phyloP scores from a whole-genome alignment of 306 rosid species.

The Comarum palustre region DNA sequence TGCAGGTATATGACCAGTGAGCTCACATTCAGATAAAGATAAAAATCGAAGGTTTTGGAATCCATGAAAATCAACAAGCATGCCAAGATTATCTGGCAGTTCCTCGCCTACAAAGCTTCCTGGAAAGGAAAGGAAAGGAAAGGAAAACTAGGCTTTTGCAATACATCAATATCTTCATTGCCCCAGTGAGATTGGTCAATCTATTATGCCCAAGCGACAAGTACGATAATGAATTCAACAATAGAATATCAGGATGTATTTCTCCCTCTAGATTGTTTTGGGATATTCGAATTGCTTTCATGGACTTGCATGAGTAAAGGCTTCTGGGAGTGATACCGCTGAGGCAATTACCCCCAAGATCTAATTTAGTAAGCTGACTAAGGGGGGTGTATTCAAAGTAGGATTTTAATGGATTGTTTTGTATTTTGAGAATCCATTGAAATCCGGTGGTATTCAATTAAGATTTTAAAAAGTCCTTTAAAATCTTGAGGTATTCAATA shows the following conservation, averaged over 20 bases:
- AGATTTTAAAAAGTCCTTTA: no score
- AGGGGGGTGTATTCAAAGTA: no score
- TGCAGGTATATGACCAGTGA: background rate
- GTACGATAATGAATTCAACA: background rate
- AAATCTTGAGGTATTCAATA: no score
- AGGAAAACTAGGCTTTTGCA: background rate
- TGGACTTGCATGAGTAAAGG: background rate
- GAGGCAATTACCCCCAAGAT: background rate
- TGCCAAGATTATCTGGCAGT: background rate
- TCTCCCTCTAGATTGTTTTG: background rate
- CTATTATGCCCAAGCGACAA: background rate
- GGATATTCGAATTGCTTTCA: background rate
- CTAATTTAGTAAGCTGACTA: background rate
- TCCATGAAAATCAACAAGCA: background rate
- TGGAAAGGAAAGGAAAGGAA: no score
- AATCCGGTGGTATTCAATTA: no score
- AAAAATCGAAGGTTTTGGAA: background rate
- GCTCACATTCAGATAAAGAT: background rate
- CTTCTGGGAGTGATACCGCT: background rate
- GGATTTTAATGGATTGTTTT: no score
- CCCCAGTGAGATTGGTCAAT: background rate
- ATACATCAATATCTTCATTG: background rate
- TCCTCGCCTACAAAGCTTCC: background rate
- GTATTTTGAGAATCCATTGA: no score
- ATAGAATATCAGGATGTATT: background rate